Evolutionary conservation across 2,329 filamentous ascomycete species (phyloP).

Genomic region (Sporothrix inflata): DNA sequence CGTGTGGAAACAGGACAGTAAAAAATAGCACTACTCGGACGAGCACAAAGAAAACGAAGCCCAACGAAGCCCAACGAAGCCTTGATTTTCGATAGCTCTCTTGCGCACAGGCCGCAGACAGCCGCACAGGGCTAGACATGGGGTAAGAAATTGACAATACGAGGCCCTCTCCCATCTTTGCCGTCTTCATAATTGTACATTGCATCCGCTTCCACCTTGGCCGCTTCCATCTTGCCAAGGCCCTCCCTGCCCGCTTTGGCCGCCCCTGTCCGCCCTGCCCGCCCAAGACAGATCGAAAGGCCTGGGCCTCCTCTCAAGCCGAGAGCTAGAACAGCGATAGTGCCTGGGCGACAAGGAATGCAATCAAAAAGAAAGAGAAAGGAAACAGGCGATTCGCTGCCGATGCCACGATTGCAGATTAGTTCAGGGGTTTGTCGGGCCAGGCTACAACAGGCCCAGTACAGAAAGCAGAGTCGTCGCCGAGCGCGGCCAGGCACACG

Average conservation of each 20-base stretch:
- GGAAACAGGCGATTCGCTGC: no score
- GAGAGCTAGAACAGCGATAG: no score
- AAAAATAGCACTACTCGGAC: not conserved
- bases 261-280: no score
- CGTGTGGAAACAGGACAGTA: no score
- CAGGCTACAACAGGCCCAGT: not conserved
- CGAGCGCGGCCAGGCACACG: not conserved
- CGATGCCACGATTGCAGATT: not conserved
- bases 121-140: not conserved
- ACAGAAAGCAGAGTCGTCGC: not conserved
- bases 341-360: not conserved
- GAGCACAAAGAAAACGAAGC: not conserved
- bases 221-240: not conserved
- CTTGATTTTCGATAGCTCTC: not conserved
- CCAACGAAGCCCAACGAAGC: not conserved
- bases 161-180: not conserved
- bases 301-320: not conserved
- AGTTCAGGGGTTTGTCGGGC: not conserved
- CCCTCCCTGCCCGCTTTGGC: not conserved
- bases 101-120: not conserved
- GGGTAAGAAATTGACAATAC: not conserved
- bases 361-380: not conserved
- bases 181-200: not conserved
- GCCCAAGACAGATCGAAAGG: not conserved
- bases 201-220: not conserved